phyloP scores from a whole-genome alignment of 139 green algal genomes.

The Yamagishiella unicocca region DNA sequence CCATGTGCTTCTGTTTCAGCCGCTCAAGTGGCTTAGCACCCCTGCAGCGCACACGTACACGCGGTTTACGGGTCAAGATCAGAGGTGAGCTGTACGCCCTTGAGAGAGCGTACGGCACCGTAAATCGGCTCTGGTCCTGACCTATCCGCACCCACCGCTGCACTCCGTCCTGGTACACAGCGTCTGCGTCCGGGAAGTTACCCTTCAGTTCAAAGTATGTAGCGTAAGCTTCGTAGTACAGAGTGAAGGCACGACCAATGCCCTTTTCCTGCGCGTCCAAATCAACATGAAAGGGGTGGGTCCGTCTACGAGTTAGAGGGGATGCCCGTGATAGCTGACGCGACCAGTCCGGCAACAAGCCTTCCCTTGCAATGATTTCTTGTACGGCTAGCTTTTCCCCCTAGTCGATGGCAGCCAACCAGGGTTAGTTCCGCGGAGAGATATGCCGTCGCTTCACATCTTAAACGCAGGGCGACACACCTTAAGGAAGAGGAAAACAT shows the following conservation, averaged over 20 bases:
- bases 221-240: constrained; percentile 93
- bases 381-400: too few relatives aligned
- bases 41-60: constrained; percentile 48
- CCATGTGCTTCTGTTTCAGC: constrained; percentile 78
- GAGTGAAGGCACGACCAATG: constrained; percentile 84
- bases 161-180: constrained; percentile 84
- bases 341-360: too few relatives aligned
- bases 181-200: constrained; percentile 78
- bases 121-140: too few relatives aligned
- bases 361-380: too few relatives aligned
- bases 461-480: constrained; percentile 32
- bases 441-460: not conserved
- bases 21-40: constrained; percentile 78
- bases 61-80: not conserved
- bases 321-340: too few relatives aligned
- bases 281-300: too few relatives aligned
- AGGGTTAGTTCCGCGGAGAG: not conserved
- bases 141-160: constrained; percentile 27
- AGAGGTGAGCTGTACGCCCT: not conserved
- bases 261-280: constrained; percentile 66
- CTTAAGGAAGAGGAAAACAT: constrained; percentile 91
- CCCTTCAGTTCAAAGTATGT: constrained; percentile 86
- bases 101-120: too few relatives aligned
- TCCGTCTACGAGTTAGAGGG: too few relatives aligned
- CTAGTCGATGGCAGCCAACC: too few relatives aligned